Evolutionary conservation across 2,329 filamentous ascomycete genomes (phyloP).

Genomic region (Immersiporthe knoxdaviesiana): DNA sequence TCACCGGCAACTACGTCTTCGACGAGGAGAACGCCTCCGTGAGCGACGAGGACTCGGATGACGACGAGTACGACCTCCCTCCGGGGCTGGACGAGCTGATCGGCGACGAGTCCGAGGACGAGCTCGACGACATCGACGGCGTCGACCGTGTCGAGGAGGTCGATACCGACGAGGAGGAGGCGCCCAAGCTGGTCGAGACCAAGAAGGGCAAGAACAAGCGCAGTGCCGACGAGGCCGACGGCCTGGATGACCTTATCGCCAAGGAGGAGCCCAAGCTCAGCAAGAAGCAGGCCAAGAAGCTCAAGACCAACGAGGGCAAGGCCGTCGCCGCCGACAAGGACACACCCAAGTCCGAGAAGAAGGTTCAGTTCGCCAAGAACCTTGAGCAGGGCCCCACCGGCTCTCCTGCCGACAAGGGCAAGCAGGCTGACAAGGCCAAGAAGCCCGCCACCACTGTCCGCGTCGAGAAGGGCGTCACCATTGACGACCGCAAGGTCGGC

Average conservation of each 20-base stretch:
- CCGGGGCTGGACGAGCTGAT: constrained; percentile 77
- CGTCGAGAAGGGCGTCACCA: constrained; percentile 82
- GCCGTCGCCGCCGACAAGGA: constrained; percentile 66
- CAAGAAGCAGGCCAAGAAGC: constrained; percentile 98
- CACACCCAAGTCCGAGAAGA: constrained; percentile 74
- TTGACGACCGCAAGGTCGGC: constrained; percentile 95
- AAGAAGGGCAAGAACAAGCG: constrained; percentile 94
- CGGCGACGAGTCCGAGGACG: constrained; percentile 73
- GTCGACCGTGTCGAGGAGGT: constrained; percentile 79
- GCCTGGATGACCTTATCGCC: constrained; percentile 82
- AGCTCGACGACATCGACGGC: constrained; percentile 76
- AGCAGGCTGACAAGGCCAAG: constrained; percentile 44
- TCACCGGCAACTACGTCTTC: constrained; percentile 96
- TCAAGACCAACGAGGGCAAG: constrained; percentile 97
- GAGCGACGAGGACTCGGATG: constrained; percentile 66
- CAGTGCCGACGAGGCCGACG: constrained; percentile 71
- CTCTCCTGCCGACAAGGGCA: constrained; percentile 54
- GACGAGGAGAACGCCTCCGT: constrained; percentile 65
- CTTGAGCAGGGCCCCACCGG: constrained; percentile 94
- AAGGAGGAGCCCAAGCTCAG: constrained; percentile 79
- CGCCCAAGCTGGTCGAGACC: constrained; percentile 60
- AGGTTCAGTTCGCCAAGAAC: constrained; percentile 98
- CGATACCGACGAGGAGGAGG: constrained; percentile 77
- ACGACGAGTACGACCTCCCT: constrained; percentile 79
- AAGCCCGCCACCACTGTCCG: constrained; percentile 67